phyloP scores from a whole-genome alignment of 129 eudicot genomes.

The Glebionis coronaria region DNA sequence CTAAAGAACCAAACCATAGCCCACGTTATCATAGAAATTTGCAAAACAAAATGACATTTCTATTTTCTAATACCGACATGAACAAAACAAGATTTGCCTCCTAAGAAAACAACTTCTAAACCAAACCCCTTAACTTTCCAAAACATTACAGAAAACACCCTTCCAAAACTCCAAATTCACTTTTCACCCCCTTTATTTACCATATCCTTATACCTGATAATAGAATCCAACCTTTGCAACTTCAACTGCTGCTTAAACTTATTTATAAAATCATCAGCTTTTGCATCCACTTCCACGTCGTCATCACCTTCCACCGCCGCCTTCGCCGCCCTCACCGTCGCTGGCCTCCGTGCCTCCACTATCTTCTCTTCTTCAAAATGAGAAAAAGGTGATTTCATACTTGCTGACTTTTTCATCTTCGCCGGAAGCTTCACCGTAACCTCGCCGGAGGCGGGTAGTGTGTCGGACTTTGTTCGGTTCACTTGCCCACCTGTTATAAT shows the following conservation, averaged over 20 bases:
- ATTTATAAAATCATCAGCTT: conserved; percentile 87
- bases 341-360: conserved; percentile 75
- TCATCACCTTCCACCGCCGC: conserved; percentile 43
- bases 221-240: conserved; percentile 85
- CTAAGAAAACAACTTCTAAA: neutral
- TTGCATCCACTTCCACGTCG: conserved; percentile 79
- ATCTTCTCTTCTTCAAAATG: conserved; percentile 62
- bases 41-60: conserved; percentile 15
- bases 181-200: conserved; percentile 53
- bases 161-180: conserved; percentile 11
- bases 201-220: conserved; percentile 77
- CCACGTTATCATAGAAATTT: neutral
- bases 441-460: conserved; percentile 66
- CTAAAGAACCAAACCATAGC: neutral
- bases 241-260: conserved; percentile 76
- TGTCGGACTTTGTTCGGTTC: conserved; percentile 67
- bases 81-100: neutral
- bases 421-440: conserved; percentile 49
- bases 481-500: conserved; percentile 32
- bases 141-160: conserved; percentile 30
- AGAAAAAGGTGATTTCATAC: conserved; percentile 59
- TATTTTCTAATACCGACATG: conserved; percentile 23
- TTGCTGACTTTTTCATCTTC: conserved; percentile 82
- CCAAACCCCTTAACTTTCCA: conserved; percentile 10
- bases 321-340: conserved; percentile 58